These are phyloP conservation scores for Pythium folliculosum DNA, from an alignment of 352 stramenopile genomes.

Conservation along the genomic window DNA sequence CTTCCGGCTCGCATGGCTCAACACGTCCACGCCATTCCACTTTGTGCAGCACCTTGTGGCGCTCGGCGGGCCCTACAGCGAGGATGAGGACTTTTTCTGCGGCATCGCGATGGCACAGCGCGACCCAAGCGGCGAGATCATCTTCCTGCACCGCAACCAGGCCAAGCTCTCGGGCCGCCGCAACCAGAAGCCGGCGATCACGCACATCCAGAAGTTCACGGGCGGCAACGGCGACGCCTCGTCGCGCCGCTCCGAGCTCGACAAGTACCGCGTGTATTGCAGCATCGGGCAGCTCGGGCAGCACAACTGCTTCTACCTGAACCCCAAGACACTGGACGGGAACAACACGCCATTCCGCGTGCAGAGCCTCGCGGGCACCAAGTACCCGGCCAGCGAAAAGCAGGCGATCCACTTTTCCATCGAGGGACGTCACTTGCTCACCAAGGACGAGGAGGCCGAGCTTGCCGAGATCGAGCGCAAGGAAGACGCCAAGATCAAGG, in stretches of 20 bases:
- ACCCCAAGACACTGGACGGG: slow-evolving; percentile 42
- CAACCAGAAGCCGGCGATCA: slow-evolving; percentile 63
- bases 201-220: slow-evolving; percentile 77
- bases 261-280: slow-evolving; percentile 74
- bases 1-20: slow-evolving; percentile 80
- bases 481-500: slow-evolving; percentile 31
- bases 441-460: slow-evolving; percentile 55
- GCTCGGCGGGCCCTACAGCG: slow-evolving; percentile 54
- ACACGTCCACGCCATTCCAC: slow-evolving; percentile 68
- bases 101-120: slow-evolving; percentile 82
- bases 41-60: slow-evolving; percentile 61
- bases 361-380: slow-evolving; percentile 59
- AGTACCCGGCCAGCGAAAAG: slow-evolving; percentile 57
- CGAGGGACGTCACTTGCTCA: slow-evolving; percentile 62
- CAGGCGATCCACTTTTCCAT: slow-evolving; percentile 83
- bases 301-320: slow-evolving; percentile 67
- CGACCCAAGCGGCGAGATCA: slow-evolving; percentile 65
- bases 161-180: slow-evolving; percentile 68
- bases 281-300: slow-evolving; percentile 61
- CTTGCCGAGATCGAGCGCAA: slow-evolving; percentile 53
- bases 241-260: slow-evolving; percentile 52
- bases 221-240: slow-evolving; percentile 58
- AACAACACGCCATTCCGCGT: slow-evolving; percentile 49
- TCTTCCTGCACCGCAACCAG: slow-evolving; percentile 85
- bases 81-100: slow-evolving; percentile 62